A percentile compares a stretch with the other conserved stretches of the same genome.
These are phyloP conservation scores for Saccharomycopsis vini DNA, from an alignment of 805 yeast genomes.

Conservation along the genomic window DNA sequence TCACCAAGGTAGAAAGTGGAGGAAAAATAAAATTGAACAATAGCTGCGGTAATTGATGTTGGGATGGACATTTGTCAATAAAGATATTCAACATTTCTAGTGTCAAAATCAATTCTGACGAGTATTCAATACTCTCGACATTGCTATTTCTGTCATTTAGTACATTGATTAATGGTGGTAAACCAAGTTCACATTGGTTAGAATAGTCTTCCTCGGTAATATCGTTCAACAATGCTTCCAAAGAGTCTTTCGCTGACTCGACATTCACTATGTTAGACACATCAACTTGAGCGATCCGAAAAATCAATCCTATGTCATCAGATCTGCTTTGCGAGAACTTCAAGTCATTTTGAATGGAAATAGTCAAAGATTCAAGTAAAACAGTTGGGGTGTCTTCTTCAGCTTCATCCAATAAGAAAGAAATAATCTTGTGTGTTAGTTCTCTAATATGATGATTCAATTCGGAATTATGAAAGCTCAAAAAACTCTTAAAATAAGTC, in stretches of 20 bases:
- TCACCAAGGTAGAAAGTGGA: slow-evolving; percentile 23
- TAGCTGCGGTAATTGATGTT: slow-evolving; percentile 23
- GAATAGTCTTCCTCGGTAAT: slow-evolving; percentile 38
- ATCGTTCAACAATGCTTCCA: slow-evolving; percentile 47
- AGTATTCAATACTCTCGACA: slow-evolving; percentile 33
- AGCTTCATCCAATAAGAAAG: slow-evolving; percentile 45
- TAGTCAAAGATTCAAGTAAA: slow-evolving; percentile 59
- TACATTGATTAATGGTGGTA: slow-evolving; percentile 42
- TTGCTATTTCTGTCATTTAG: slow-evolving; percentile 27
- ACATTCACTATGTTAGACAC: slow-evolving; percentile 65
- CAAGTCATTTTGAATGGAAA: slow-evolving; percentile 43
- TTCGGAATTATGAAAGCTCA: slow-evolving; percentile 23
- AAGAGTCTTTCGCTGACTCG: slow-evolving; percentile 51
- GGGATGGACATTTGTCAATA: slow-evolving; percentile 35
- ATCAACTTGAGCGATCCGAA: slow-evolving; percentile 60
- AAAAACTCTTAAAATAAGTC: slow-evolving; percentile 40
- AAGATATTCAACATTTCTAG: slow-evolving; percentile 47
- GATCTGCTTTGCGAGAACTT: slow-evolving; percentile 25
- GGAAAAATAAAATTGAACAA: slow-evolving; percentile 23
- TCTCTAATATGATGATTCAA: slow-evolving; percentile 19
- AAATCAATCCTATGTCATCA: slow-evolving; percentile 43
- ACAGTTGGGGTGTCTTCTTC: slow-evolving; percentile 76
- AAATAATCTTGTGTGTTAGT: slow-evolving; percentile 30
- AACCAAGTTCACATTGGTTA: slow-evolving; percentile 38
- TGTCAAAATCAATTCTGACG: slow-evolving; percentile 50